Base-by-base conservation (phyloP, 2,329 filamentous ascomycete species). In the Diaporthe citrichinensis region DNA sequence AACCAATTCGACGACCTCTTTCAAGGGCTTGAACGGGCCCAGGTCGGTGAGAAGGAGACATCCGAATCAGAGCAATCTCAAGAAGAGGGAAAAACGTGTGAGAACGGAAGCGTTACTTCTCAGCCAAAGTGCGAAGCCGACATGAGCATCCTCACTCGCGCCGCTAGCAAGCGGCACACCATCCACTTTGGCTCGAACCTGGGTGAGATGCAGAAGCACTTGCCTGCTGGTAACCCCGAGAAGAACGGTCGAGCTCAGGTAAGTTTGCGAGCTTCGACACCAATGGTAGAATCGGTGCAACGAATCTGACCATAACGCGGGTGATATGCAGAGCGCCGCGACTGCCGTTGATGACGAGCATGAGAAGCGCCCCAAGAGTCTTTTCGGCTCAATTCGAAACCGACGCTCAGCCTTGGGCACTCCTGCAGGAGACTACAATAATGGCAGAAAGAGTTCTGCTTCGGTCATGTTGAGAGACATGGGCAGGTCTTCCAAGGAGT, bases 371-470 rank as follows among this genome's bases (percentile, higher is more conserved):
- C 34, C 57, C 31, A 46, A 8, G 12, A 57, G 73, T 51, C 53
- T 39, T n/a, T 58, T 76, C 51, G 20, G 61, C 15, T 69, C 44
- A 8, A 44, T 71, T 58, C 55, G 73, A n/a, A 53, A 65, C 31
- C 75, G 73, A 8, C 44, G 74, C 15, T 67, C 73, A 28, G 28
- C n/a, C 20, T 7, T 72, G 20, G 28, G 44, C 6, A 68, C 73
- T 23, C 73, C 73, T 10, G 39, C 20, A 3, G 55, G 20, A 25
- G n/a, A 39, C 20, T 28, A 4, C 2, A 55, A 57, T 8, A 58
- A 73, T 23, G 75, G 75, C n/a, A 71, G 75, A 36, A 74, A 71
- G 73, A 75, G 75, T 44, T 67, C 68, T 41, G 71, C 71, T 4
- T 57, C 71, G 14, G 46, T 55, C 46, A 46, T 73, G n/a, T 23